Evolutionary conservation across 257 asterid species (phyloP).

Genomic region (Coffea eugenioides): DNA sequence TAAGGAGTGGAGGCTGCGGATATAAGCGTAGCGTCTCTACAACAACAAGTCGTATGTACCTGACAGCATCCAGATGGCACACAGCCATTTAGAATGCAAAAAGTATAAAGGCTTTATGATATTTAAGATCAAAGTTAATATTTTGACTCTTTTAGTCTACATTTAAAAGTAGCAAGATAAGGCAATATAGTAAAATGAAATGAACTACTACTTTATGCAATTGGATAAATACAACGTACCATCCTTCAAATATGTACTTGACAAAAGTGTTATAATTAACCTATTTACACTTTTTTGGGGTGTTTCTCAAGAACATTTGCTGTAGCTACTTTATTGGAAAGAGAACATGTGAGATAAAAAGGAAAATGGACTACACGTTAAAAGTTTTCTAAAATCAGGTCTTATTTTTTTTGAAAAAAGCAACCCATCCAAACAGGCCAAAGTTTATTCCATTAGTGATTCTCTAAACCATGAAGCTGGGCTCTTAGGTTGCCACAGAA

Average conservation of each 20-base stretch:
- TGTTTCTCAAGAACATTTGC: no score
- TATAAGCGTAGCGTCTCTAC: constrained; percentile 83
- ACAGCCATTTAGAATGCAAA: not conserved
- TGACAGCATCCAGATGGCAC: constrained; percentile 25
- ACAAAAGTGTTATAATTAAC: not conserved
- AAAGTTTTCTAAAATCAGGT: no score
- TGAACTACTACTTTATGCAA: no score
- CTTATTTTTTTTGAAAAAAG: no score
- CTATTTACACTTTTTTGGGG: no score
- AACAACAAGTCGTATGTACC: constrained; percentile 85
- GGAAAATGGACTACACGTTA: no score
- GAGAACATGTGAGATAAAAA: no score
- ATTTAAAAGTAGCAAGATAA: not conserved
- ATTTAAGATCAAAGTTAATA: not conserved
- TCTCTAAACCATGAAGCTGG: not conserved
- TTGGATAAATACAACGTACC: not conserved
- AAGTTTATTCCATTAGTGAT: not conserved
- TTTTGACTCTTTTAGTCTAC: not conserved
- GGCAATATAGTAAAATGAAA: not conserved
- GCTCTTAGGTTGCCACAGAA: not conserved
- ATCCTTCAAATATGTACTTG: not conserved
- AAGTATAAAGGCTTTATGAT: not conserved
- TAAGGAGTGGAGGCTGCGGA: constrained; percentile 98
- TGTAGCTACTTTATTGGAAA: no score
- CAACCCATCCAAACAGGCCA: no score